Conservation (phyloP, 2,329 filamentous ascomycete genomes). For the Sclerotinia minor region DNA sequence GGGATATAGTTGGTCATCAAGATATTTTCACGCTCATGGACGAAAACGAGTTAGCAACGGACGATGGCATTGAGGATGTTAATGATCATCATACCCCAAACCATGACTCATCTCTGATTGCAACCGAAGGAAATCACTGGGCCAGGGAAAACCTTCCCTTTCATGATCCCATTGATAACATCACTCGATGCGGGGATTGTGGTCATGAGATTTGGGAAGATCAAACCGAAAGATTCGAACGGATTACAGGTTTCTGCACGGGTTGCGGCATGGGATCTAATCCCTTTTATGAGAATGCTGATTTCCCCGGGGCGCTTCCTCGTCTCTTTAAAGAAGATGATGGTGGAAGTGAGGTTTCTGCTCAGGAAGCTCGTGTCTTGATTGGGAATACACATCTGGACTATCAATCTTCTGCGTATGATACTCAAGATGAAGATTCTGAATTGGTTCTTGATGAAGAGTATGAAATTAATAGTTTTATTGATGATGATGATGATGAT, state of each 20-base stretch:
- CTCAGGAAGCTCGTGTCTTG: slow-evolving; percentile 8
- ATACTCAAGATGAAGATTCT: slow-evolving; percentile 34
- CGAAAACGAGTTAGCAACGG: background rate
- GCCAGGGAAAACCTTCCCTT: slow-evolving; percentile 22
- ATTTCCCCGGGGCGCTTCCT: slow-evolving; percentile 15
- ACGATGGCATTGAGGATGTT: background rate
- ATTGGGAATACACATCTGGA: slow-evolving; percentile 33
- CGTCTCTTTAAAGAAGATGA: slow-evolving; percentile 24
- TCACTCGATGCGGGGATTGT: slow-evolving; percentile 34
- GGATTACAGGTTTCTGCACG: slow-evolving; percentile 30
- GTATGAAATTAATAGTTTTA: slow-evolving; percentile 37
- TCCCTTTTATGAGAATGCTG: slow-evolving; percentile 31
- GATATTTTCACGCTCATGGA: background rate
- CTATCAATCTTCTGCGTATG: slow-evolving; percentile 37
- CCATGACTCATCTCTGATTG: background rate
- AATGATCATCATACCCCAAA: background rate
- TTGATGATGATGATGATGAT: slow-evolving; percentile 35
- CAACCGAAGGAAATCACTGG: background rate
- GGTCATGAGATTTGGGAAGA: slow-evolving; percentile 34
- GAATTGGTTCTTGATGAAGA: slow-evolving; percentile 28
- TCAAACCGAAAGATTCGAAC: background rate
- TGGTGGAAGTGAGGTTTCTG: slow-evolving; percentile 24
- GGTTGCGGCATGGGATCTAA: slow-evolving; percentile 23
- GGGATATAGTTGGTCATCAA: background rate
- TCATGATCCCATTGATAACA: background rate